Evolutionary conservation across 2,329 filamentous ascomycete genomes (phyloP).

Genomic region (Aspergillus cejpii): DNA sequence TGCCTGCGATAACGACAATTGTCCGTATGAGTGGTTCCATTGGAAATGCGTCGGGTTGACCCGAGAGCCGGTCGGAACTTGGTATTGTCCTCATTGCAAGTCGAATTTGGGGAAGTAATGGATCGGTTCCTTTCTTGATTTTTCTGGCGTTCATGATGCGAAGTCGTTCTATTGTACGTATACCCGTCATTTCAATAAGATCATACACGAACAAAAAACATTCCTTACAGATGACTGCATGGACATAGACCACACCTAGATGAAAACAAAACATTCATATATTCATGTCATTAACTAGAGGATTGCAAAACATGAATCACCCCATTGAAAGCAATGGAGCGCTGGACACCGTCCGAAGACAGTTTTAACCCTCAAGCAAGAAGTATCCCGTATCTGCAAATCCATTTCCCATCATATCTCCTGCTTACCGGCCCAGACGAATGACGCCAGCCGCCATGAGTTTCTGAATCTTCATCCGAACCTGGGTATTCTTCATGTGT

Average conservation of each 20-base stretch:
- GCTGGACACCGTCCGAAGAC: not conserved
- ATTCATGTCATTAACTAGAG: not conserved
- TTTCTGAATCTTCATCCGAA: conserved; percentile 88
- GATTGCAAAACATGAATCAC: conserved; percentile 1
- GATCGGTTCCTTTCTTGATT: conserved; percentile 1
- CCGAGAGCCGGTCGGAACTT: conserved; percentile 53
- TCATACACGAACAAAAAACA: no score
- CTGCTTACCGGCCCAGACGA: conserved; percentile 55
- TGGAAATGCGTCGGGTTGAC: conserved; percentile 57
- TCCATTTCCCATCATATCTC: conserved; percentile 1
- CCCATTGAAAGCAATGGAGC: not conserved
- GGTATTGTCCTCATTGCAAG: conserved; percentile 51
- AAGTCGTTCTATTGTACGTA: conserved; percentile 11
- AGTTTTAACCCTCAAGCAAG: not conserved
- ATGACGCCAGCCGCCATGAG: conserved; percentile 90
- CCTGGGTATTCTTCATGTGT: conserved; percentile 88
- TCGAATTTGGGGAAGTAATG: conserved; percentile 35
- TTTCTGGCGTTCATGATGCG: conserved; percentile 1
- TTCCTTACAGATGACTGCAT: no score
- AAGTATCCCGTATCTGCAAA: not conserved
- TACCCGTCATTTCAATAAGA: no score
- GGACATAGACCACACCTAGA: no score
- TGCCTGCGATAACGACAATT: conserved; percentile 59
- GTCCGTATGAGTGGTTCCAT: conserved; percentile 62
- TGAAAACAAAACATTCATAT: no score